Percentiles rank a stretch among this genome's conserved stretches.
Evolutionary conservation across 305 asterid genomes (phyloP).

Genomic region (Stenogyne calaminthoides): DNA sequence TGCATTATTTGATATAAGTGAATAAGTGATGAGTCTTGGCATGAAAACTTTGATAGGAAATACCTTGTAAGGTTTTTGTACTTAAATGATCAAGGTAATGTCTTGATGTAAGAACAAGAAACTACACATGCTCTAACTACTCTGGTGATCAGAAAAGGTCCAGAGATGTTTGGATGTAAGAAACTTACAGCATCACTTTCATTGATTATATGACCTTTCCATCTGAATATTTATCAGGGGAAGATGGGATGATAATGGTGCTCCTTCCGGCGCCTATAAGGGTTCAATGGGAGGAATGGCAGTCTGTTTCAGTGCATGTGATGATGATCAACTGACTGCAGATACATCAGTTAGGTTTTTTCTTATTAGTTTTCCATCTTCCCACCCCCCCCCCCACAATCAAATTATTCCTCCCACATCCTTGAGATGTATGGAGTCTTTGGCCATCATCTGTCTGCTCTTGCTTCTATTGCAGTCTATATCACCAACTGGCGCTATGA

Average conservation of each 20-base stretch:
- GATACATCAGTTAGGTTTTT: conserved; percentile 56
- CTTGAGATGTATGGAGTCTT: background rate
- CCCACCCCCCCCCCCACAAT: background rate
- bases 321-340: conserved; percentile 70
- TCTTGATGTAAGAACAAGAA: background rate
- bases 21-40: background rate
- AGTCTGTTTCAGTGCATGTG: conserved; percentile 71
- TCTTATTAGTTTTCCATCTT: background rate
- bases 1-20: background rate
- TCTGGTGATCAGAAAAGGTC: background rate
- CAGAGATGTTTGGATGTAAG: conserved; percentile 10
- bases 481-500: conserved; percentile 63
- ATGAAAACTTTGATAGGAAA: background rate
- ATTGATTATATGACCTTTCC: background rate
- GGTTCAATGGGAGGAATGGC: conserved; percentile 68
- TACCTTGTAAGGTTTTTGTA: background rate
- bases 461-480: conserved; percentile 46
- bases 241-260: conserved; percentile 52
- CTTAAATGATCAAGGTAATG: background rate
- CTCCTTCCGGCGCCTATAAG: conserved; percentile 48
- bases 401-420: background rate
- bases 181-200: conserved; percentile 24
- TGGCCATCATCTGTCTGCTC: background rate
- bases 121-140: background rate
- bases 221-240: conserved; percentile 33